Conservation (phyloP, 2,329 filamentous ascomycete genomes). For the Xylariomycetidae sp. region DNA sequence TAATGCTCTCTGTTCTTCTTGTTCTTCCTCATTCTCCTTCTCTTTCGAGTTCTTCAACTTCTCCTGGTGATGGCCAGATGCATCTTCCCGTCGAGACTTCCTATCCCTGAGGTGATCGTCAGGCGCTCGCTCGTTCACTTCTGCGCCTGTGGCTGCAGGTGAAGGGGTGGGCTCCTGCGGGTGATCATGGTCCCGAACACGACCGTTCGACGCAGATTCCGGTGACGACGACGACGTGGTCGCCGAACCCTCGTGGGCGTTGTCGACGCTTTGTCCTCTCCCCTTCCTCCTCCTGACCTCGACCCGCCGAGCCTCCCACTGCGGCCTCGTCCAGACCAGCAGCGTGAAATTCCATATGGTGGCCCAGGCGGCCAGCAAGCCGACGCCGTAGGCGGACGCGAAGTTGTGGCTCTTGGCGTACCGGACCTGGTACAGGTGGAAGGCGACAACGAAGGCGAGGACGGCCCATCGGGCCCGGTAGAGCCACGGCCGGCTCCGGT, state of each 20-base stretch:
- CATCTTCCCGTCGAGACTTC: not conserved
- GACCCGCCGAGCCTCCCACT: constrained; percentile 51
- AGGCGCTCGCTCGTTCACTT: too few relatives aligned
- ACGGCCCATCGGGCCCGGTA: constrained; percentile 48
- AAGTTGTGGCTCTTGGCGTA: constrained; percentile 47
- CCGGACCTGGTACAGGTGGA: constrained; percentile 39
- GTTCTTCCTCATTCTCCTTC: not conserved
- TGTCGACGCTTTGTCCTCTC: not conserved
- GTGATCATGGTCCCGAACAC: not conserved
- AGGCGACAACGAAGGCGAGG: constrained; percentile 35
- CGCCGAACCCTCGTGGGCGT: not conserved
- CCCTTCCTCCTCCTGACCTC: constrained; percentile 27
- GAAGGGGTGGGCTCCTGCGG: too few relatives aligned
- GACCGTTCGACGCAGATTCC: not conserved
- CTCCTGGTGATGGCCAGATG: not conserved
- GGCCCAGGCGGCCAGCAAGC: constrained; percentile 46
- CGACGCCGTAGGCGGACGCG: constrained; percentile 45
- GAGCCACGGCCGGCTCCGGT: constrained; percentile 45
- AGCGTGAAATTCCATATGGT: constrained; percentile 44
- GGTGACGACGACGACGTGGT: not conserved
- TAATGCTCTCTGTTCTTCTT: not conserved
- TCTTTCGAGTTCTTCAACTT: not conserved
- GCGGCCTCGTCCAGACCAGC: constrained; percentile 50
- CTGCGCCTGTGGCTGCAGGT: too few relatives aligned
- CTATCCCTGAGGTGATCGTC: too few relatives aligned